phyloP scores from a whole-genome alignment of 2,329 filamentous ascomycete genomes.

The Lasiodiplodia hormozganensis region DNA sequence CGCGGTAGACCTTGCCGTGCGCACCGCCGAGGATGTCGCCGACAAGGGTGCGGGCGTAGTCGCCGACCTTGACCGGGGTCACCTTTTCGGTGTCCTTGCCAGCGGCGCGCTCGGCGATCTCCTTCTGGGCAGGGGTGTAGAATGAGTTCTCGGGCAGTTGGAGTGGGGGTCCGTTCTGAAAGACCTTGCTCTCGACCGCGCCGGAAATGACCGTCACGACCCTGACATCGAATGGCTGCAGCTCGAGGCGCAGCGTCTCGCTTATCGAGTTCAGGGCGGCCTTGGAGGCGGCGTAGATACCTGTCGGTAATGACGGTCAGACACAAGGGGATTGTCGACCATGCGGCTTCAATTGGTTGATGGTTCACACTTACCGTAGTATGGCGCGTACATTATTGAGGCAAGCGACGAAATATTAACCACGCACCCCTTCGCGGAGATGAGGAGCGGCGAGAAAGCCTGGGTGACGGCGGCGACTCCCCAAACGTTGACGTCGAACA shows the following conservation, averaged over 20 bases:
- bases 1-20: neutral
- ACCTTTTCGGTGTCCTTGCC: neutral
- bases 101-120: neutral
- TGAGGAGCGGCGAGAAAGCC: constrained; percentile 41
- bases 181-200: constrained; percentile 23
- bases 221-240: constrained; percentile 36
- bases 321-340: neutral
- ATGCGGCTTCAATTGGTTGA: neutral
- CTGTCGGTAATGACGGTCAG: constrained; percentile 23
- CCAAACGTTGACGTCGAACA: constrained; percentile 50
- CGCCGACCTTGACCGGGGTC: neutral
- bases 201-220: constrained; percentile 37
- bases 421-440: constrained; percentile 7
- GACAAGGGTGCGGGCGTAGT: neutral
- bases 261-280: constrained; percentile 44
- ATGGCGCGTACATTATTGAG: neutral
- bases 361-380: neutral
- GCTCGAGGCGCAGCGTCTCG: constrained; percentile 36
- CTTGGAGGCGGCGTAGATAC: constrained; percentile 46
- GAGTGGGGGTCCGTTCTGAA: neutral
- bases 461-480: constrained; percentile 46
- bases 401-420: neutral
- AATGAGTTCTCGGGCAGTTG: neutral
- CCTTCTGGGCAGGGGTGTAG: neutral
- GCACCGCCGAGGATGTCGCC: neutral